phyloP scores from a whole-genome alignment of 2,329 filamentous ascomycete species.

The Microdochium trichocladiopsis region DNA sequence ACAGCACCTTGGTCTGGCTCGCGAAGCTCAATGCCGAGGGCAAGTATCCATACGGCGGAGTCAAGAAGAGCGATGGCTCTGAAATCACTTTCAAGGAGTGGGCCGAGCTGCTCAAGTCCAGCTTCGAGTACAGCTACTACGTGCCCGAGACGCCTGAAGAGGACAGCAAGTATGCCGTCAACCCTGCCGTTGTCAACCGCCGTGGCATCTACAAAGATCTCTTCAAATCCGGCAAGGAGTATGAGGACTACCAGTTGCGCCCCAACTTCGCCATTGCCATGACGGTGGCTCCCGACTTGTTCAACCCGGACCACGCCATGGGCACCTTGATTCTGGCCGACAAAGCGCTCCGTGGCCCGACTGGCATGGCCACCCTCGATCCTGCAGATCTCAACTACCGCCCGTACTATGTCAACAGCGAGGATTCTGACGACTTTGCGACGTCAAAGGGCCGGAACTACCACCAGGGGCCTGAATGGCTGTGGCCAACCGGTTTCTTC shows the following conservation, averaged over 20 bases:
- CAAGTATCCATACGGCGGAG: conserved; percentile 65
- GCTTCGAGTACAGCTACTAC: conserved; percentile 91
- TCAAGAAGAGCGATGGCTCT: conserved; percentile 55
- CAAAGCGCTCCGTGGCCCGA: conserved; percentile 71
- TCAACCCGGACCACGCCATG: conserved; percentile 71
- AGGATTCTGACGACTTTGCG: conserved; percentile 85
- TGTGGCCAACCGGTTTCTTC: conserved; percentile 97
- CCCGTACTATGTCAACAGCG: conserved; percentile 90
- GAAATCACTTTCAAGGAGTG: conserved; percentile 68
- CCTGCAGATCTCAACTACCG: conserved; percentile 89
- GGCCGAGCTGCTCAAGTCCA: conserved; percentile 72
- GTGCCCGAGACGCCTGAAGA: conserved; percentile 64
- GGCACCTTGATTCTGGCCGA: conserved; percentile 76
- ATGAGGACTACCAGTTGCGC: conserved; percentile 94
- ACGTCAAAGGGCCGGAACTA: conserved; percentile 96
- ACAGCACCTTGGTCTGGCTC: conserved; percentile 83
- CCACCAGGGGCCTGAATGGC: conserved; percentile 96
- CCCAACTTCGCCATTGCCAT: conserved; percentile 94
- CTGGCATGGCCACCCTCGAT: conserved; percentile 93
- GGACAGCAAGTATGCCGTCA: conserved; percentile 73
- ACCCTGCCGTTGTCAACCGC: conserved; percentile 73
- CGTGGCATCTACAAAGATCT: conserved; percentile 97
- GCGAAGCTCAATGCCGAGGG: conserved; percentile 58
- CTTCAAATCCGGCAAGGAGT: conserved; percentile 88
- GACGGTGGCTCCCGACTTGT: conserved; percentile 85